Conservation (phyloP, 2,329 filamentous ascomycete species). For the Cytospora piceae region DNA sequence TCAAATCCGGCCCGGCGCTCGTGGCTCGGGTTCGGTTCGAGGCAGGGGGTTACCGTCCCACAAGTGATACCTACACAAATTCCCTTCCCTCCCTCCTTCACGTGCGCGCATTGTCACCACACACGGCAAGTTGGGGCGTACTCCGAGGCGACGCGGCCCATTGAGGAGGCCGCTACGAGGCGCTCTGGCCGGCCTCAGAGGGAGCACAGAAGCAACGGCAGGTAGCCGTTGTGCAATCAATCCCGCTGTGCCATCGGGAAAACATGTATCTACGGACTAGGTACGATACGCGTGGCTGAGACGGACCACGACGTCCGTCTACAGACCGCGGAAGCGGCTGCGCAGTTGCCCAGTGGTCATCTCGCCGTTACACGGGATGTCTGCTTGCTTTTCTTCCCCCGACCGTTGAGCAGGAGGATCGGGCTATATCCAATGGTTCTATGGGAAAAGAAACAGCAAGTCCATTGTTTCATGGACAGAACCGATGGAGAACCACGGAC, state of each 20-base stretch:
- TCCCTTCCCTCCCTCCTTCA: neutral
- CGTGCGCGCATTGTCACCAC: constrained; percentile 1
- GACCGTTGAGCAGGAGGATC: constrained; percentile 15
- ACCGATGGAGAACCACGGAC: constrained; percentile 12
- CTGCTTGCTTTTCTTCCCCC: constrained; percentile 15
- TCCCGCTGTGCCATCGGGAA: constrained; percentile 6
- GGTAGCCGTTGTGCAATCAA: constrained; percentile 19
- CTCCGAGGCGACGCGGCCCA: constrained; percentile 17
- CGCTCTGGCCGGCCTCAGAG: constrained; percentile 14
- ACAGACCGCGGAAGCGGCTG: constrained; percentile 2
- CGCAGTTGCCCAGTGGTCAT: constrained; percentile 3
- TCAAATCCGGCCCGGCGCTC: constrained; percentile 28
- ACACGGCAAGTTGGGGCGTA: constrained; percentile 14
- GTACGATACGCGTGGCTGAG: constrained; percentile 5
- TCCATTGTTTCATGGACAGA: constrained; percentile 1
- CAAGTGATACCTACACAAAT: constrained; percentile 12
- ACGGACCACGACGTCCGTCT: constrained; percentile 1
- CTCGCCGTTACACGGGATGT: constrained; percentile 19
- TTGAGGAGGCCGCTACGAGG: constrained; percentile 12
- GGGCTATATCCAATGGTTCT: constrained; percentile 9
- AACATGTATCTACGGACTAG: neutral
- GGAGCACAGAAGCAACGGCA: constrained; percentile 24
- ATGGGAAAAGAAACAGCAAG: constrained; percentile 4
- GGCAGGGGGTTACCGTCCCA: constrained; percentile 17
- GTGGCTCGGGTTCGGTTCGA: constrained; percentile 24